Evolutionary conservation across 768 basidiomycete genomes (phyloP).

Genomic region (Leucocoprinus leucothites): DNA sequence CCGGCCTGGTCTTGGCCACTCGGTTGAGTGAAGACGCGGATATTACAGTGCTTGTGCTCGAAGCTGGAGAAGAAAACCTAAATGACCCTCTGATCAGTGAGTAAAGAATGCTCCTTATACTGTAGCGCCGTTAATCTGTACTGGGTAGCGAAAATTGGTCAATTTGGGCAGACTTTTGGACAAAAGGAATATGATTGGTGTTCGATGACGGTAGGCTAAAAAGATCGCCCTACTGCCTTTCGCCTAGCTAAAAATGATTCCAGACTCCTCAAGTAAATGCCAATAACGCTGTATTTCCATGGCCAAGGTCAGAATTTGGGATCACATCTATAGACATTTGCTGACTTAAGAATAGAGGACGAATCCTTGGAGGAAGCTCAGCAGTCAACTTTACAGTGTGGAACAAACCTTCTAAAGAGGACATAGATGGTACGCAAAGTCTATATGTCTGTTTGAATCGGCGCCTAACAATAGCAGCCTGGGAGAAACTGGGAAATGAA

Average conservation of each 20-base stretch:
- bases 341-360: background rate
- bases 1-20: conserved; percentile 15
- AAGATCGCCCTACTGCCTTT: background rate
- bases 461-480: conserved; percentile 12
- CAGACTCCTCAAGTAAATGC: background rate
- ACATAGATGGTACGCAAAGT: conserved; percentile 17
- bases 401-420: conserved; percentile 26
- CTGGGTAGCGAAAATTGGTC: background rate
- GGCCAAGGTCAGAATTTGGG: conserved; percentile 19
- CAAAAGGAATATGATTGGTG: background rate
- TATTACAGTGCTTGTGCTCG: conserved; percentile 12
- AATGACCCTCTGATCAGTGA: conserved; percentile 23
- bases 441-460: background rate
- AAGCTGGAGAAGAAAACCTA: conserved; percentile 32
- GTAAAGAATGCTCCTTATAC: background rate
- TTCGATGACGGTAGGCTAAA: background rate
- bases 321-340: background rate
- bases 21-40: conserved; percentile 17
- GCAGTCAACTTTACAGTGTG: conserved; percentile 38
- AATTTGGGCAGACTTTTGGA: background rate
- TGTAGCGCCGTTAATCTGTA: background rate
- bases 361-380: conserved; percentile 37
- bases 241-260: background rate
- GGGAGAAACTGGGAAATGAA: conserved; percentile 48
- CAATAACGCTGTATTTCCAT: conserved; percentile 8